Evolutionary conservation across 352 stramenopile genomes (phyloP), one percentile per base, ranked within the genome.

Genomic region (Plasmopara halstedii): DNA sequence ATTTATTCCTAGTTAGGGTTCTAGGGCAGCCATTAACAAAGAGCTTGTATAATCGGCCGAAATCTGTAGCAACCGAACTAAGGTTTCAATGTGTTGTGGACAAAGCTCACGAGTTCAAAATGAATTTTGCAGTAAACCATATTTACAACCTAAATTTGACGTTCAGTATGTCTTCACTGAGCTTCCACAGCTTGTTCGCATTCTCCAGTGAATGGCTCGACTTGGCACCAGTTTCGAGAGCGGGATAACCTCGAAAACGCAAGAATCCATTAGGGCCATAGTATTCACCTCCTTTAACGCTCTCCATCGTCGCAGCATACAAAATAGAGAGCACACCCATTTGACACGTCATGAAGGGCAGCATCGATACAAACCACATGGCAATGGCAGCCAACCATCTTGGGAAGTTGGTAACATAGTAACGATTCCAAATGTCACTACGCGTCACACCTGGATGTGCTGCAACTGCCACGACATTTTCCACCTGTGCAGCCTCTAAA

Each of bases 401-500:
- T 17, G 62, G 58, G 15, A 71, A 62, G 14, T 60, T 64, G 29
- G 34, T 62, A 49, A 58, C 53, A 21, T 74, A 67, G 42, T 73
- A 69, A 37, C 60, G 67, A 18, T 62, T 62, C 42, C 70, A 72
- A 19, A 85, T 82, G 48, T 80, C 58, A 34, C 58, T 83, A 42
- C 73, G 52, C 9, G 66, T 67, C 27, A 72, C 48, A 7, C 73
- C 73, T 1, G 73, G 73, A 37, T 85, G 73, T 9, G 58, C 64
- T 2, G 66, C 69, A 14, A 85, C 66, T n/a, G 60, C 53, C 23
- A 70, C 51, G 37, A 85, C 58, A 41, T 73, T 73, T 32, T 54
- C 43, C 33, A 69, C 47, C 20, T 67, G 52, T 8, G 44, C 41
- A 9, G 53, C 56, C 11, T 49, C 32, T 10, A 85, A 25, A 0